Percentiles rank a stretch among this genome's conserved stretches.
Conservation (phyloP, 2,329 filamentous ascomycete species). For the Helicocarpus griseus region DNA sequence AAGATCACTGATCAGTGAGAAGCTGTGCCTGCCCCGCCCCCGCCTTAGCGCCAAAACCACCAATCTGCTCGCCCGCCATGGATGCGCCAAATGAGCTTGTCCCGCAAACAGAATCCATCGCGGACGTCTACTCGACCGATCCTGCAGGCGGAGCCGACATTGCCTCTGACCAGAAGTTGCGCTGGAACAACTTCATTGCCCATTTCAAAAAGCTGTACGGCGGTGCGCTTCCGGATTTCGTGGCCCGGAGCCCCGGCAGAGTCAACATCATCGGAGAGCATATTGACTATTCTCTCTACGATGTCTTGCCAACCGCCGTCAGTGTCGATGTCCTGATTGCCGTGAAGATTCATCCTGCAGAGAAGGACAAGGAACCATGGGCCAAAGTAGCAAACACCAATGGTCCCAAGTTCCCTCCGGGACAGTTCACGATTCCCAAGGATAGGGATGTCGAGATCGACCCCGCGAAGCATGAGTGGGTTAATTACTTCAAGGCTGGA, state of each 20-base stretch:
- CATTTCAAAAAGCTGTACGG: slow-evolving; percentile 66
- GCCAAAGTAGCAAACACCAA: slow-evolving; percentile 76
- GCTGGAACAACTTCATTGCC: slow-evolving; percentile 66
- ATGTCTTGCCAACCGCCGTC: slow-evolving; percentile 91
- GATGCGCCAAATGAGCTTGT: slow-evolving; percentile 39
- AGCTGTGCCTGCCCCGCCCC: neutral
- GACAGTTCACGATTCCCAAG: slow-evolving; percentile 61
- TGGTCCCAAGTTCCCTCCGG: slow-evolving; percentile 61
- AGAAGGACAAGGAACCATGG: slow-evolving; percentile 41
- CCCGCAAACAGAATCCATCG: slow-evolving; percentile 63
- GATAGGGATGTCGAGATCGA: slow-evolving; percentile 67
- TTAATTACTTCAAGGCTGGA: slow-evolving; percentile 96
- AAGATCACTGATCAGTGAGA: no score
- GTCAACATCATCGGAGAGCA: slow-evolving; percentile 99
- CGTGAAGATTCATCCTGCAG: slow-evolving; percentile 45
- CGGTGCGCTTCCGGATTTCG: slow-evolving; percentile 62
- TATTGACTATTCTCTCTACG: slow-evolving; percentile 96
- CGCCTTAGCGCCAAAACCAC: neutral
- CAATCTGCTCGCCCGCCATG: neutral
- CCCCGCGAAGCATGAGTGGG: slow-evolving; percentile 79
- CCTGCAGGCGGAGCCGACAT: slow-evolving; percentile 65
- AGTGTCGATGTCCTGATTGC: slow-evolving; percentile 85
- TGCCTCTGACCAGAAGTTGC: slow-evolving; percentile 54
- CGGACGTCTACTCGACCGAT: slow-evolving; percentile 74
- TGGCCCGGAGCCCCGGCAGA: slow-evolving; percentile 81